Percentiles rank a stretch among this genome's conserved stretches.
Evolutionary conservation across 2,329 filamentous ascomycete genomes (phyloP).

Genomic region (Claviceps arundinis): DNA sequence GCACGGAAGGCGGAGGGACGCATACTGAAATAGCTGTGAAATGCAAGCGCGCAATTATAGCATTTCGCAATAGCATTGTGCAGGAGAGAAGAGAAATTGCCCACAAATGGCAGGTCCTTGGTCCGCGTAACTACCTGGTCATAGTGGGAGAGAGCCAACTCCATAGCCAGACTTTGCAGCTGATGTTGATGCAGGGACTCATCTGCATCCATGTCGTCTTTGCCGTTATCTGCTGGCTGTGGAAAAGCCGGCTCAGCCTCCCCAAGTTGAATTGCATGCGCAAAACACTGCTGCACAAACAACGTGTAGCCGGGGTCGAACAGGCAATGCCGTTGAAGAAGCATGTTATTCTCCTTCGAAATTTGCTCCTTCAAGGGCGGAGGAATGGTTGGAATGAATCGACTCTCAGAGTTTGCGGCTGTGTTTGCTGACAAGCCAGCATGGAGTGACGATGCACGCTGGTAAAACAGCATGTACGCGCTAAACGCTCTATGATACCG

Average conservation of each 20-base stretch:
- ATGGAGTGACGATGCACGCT: slow-evolving; percentile 56
- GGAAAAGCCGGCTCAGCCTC: slow-evolving; percentile 7
- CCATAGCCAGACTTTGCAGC: slow-evolving; percentile 37
- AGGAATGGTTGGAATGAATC: slow-evolving; percentile 31
- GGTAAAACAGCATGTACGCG: slow-evolving; percentile 97
- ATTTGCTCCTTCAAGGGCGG: slow-evolving; percentile 44
- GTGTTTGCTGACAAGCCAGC: slow-evolving; percentile 8
- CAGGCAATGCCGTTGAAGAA: slow-evolving; percentile 66
- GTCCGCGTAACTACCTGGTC: slow-evolving; percentile 63
- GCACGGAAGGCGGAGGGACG: slow-evolving; percentile 47
- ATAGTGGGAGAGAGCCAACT: slow-evolving; percentile 49
- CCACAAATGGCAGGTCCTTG: slow-evolving; percentile 54
- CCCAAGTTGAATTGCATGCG: slow-evolving; percentile 37
- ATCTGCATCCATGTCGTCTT: background rate
- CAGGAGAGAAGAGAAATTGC: slow-evolving; percentile 36
- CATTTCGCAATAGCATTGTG: slow-evolving; percentile 34
- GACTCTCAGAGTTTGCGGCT: background rate
- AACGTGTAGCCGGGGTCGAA: slow-evolving; percentile 58
- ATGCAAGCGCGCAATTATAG: slow-evolving; percentile 40
- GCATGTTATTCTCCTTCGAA: slow-evolving; percentile 54
- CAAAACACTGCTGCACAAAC: slow-evolving; percentile 53
- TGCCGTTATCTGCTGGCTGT: slow-evolving; percentile 1
- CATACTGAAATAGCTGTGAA: slow-evolving; percentile 46
- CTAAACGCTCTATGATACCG: slow-evolving; percentile 61
- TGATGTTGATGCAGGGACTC: slow-evolving; percentile 12